Percentiles rank a stretch among this genome's conserved stretches.
Evolutionary conservation across 768 basidiomycete species (phyloP).

Genomic region (Suillus clintonianus): DNA sequence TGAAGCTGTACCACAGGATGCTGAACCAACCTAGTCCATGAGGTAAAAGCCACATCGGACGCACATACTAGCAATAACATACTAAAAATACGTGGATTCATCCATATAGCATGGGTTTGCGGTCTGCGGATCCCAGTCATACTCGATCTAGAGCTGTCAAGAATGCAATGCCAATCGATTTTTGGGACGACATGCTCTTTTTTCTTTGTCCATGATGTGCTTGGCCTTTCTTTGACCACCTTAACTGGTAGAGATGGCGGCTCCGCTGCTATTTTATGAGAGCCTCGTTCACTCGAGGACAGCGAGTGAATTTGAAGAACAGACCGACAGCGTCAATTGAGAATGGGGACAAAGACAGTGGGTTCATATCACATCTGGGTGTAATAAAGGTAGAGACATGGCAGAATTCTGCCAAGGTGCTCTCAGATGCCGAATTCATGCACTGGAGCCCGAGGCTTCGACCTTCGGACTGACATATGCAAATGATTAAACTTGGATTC

Average conservation of each 20-base stretch:
- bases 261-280: not conserved
- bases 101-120: conserved; percentile 40
- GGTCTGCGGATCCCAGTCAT: conserved; percentile 21
- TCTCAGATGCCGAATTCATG: not conserved
- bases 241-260: not conserved
- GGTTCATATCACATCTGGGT: not conserved
- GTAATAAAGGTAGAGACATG: not conserved
- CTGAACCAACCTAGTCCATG: conserved; percentile 35
- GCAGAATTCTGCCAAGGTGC: not conserved
- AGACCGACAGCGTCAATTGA: not conserved
- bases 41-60: not conserved
- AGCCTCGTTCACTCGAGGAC: not conserved
- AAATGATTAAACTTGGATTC: not conserved
- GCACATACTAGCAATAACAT: no score
- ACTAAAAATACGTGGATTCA: conserved; percentile 34
- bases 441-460: not conserved
- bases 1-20: conserved; percentile 42
- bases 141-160: no score
- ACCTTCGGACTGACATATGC: not conserved
- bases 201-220: conserved; percentile 36
- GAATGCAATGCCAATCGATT: conserved; percentile 45
- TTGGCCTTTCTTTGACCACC: conserved; percentile 19
- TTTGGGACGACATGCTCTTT: conserved; percentile 45
- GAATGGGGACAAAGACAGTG: not conserved
- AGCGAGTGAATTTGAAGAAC: not conserved